Conservation (phyloP, 2,329 filamentous ascomycete species). For the Dendrostoma leiphaemia region DNA sequence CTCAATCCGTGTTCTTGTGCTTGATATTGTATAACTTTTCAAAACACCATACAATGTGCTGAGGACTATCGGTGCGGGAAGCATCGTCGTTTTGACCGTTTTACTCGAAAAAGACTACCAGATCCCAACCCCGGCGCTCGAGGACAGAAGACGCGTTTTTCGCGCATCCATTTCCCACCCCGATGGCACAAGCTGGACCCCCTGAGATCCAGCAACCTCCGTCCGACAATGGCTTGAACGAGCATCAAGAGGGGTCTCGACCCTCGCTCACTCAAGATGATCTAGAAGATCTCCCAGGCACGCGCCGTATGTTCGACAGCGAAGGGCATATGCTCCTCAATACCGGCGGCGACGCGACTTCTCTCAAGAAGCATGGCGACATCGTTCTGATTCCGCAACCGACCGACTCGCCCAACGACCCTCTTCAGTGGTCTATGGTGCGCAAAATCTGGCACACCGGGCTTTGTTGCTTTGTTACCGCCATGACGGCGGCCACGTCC, state of each 20-base stretch:
- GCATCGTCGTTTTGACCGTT: conserved; percentile 11
- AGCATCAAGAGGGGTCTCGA: conserved; percentile 7
- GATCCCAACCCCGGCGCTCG: background rate
- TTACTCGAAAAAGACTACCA: background rate
- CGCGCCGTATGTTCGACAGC: conserved; percentile 18
- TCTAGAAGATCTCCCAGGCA: conserved; percentile 17
- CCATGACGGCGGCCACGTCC: conserved; percentile 53
- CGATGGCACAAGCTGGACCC: conserved; percentile 17
- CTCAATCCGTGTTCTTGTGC: background rate
- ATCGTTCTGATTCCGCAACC: conserved; percentile 53
- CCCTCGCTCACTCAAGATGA: conserved; percentile 19
- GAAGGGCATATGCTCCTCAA: conserved; percentile 17
- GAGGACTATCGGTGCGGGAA: conserved; percentile 19
- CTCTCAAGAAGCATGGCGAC: conserved; percentile 32
- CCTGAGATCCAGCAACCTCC: conserved; percentile 10
- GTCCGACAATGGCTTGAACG: conserved; percentile 14
- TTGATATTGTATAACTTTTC: background rate
- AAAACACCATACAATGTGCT: conserved; percentile 16
- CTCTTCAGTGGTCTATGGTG: conserved; percentile 46
- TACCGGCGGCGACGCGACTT: conserved; percentile 14
- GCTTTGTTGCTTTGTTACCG: conserved; percentile 52
- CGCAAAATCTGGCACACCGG: conserved; percentile 50
- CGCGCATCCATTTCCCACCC: conserved; percentile 7
- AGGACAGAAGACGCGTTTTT: conserved; percentile 5
- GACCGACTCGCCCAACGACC: conserved; percentile 50